Conservation (phyloP, 345 rosid genomes). For the Corchorus capsularis region DNA sequence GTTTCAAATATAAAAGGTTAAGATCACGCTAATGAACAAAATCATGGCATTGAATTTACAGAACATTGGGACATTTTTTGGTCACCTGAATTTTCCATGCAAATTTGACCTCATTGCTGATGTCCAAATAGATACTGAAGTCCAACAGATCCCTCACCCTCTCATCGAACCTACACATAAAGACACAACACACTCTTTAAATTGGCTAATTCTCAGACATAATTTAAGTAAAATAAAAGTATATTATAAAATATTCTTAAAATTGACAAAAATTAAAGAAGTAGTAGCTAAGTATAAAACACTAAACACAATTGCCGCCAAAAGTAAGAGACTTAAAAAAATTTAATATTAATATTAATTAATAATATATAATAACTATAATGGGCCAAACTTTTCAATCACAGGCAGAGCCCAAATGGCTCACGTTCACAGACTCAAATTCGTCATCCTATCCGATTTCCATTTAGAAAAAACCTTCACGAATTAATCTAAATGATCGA, state of each 20-base stretch:
- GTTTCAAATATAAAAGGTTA: not conserved
- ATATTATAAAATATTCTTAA: not conserved
- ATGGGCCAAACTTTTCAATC: not conserved
- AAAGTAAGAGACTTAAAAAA: too few relatives aligned
- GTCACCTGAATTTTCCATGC: slow-evolving; percentile 85
- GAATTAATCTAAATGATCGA: not conserved
- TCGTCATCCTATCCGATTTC: too few relatives aligned
- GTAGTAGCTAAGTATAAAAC: not conserved
- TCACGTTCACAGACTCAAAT: not conserved
- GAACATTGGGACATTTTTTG: slow-evolving; percentile 8
- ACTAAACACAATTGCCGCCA: too few relatives aligned
- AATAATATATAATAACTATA: not conserved
- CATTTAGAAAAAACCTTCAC: too few relatives aligned
- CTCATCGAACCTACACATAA: slow-evolving; percentile 66
- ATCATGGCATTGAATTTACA: not conserved
- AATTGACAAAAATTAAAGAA: not conserved
- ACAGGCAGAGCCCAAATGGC: not conserved
- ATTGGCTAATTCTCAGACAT: not conserved
- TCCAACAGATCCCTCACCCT: slow-evolving; percentile 85
- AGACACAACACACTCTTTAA: not conserved
- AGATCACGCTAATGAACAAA: slow-evolving; percentile 4
- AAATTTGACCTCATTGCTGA: slow-evolving; percentile 95
- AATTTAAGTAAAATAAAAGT: not conserved
- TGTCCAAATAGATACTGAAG: slow-evolving; percentile 97
- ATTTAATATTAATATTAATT: too few relatives aligned